Percentiles rank a stretch among this genome's conserved stretches.
phyloP scores from a whole-genome alignment of 2,329 filamentous ascomycete genomes.

The Pseudogymnoascus sp. region DNA sequence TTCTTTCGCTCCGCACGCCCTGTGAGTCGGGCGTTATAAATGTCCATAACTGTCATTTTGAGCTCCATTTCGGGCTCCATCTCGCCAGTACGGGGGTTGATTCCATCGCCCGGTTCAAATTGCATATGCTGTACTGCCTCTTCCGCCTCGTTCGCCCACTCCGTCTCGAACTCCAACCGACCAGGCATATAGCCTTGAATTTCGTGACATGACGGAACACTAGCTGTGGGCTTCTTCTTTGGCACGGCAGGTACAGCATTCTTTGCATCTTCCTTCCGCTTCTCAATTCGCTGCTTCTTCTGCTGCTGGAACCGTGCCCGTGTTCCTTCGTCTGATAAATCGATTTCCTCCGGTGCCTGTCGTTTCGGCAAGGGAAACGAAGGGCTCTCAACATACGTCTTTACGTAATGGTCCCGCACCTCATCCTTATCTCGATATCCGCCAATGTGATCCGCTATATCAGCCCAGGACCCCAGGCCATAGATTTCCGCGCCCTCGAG shows the following conservation, averaged over 20 bases:
- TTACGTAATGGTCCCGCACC: constrained; percentile 86
- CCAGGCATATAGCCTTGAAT: constrained; percentile 99
- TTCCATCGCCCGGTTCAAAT: constrained; percentile 90
- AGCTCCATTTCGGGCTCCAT: constrained; percentile 94
- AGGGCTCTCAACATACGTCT: constrained; percentile 75
- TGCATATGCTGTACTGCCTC: constrained; percentile 98
- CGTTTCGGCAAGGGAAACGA: constrained; percentile 73
- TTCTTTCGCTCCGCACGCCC: constrained; percentile 91
- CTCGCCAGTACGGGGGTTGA: constrained; percentile 75
- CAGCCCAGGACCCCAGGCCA: constrained; percentile 91
- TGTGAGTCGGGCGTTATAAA: constrained; percentile 89
- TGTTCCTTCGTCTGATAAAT: constrained; percentile 69
- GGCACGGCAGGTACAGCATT: constrained; percentile 74
- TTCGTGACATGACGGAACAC: constrained; percentile 92
- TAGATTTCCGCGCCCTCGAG: constrained; percentile 94
- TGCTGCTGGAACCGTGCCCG: constrained; percentile 86
- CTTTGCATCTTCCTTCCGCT: constrained; percentile 79
- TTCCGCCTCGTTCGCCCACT: constrained; percentile 95
- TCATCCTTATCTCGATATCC: constrained; percentile 92
- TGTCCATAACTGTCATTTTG: constrained; percentile 96
- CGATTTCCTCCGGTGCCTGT: constrained; percentile 73
- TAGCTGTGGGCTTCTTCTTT: constrained; percentile 92
- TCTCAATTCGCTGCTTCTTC: constrained; percentile 90
- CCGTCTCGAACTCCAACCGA: constrained; percentile 91
- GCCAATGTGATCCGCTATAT: constrained; percentile 96